A percentile compares a stretch with the other conserved stretches of the same genome.
Conservation (phyloP, 257 asterid genomes). For the Nicotiana attenuata region DNA sequence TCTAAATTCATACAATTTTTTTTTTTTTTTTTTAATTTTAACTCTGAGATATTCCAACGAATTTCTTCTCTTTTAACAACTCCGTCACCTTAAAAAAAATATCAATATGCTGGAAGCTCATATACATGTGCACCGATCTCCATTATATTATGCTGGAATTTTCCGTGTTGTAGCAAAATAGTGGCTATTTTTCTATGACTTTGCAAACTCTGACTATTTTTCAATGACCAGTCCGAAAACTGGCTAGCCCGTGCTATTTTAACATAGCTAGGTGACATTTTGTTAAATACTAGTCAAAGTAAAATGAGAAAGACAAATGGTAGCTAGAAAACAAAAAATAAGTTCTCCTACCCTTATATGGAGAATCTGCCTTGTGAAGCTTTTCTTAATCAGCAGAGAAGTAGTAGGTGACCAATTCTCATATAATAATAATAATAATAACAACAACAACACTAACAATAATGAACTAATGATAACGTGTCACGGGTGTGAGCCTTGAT, state of each 20-base stretch:
- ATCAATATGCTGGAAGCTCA: too few species aligned
- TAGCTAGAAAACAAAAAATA: background rate
- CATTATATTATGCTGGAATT: too few species aligned
- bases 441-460: too few species aligned
- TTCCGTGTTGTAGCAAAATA: too few species aligned
- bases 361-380: slow-evolving; percentile 1
- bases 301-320: background rate
- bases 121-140: too few species aligned
- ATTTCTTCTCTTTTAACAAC: background rate
- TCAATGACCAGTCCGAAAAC: too few species aligned
- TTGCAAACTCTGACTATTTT: too few species aligned
- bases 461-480: background rate
- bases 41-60: background rate
- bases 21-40: background rate
- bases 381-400: background rate
- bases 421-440: background rate
- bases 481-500: background rate
- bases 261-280: background rate
- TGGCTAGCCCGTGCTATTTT: too few species aligned
- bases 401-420: background rate
- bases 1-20: background rate
- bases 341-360: background rate
- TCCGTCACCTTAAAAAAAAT: background rate
- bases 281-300: background rate
- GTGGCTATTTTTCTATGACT: too few species aligned